Evolutionary conservation across 2,329 filamentous ascomycete genomes (phyloP), one percentile per base, ranked within the genome.

Genomic region (Sordariomycetes sp.): DNA sequence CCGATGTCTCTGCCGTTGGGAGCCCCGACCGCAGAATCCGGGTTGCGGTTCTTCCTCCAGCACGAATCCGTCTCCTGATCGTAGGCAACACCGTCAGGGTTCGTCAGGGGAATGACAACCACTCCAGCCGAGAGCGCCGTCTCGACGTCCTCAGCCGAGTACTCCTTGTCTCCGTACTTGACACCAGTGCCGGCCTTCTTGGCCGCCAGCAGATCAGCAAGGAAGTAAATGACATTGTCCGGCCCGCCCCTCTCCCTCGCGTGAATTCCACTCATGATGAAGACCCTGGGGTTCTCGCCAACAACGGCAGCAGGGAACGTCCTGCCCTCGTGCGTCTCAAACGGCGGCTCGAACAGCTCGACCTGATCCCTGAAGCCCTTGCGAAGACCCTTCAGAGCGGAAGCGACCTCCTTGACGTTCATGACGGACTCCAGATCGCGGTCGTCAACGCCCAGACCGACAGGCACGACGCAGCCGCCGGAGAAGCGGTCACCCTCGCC

Each of bases 1-100:
- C 68, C 69, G 18, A 66, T 32, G 21, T 30, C 24, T 6, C 21
- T 14, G 8, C 27, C 28, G 28, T 35, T 16, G 14, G 18, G 14
- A 8, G 20, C 36, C 8, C 53, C 51, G 18, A 39, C 29, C 1
- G 59, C 54, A 18, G 51, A 58, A 16, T 48, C 49, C 1, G 63
- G 55, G 48, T 70, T 72, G 21, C 70, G 64, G 49, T 74, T 74
- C 57, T 72, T 73, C 42, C 69, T 63, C 70, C 70, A 74, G 55
- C 69, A 71, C 19, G 50, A 51, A 43, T 64, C 57, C 19, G 58
- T 63, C 14, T 54, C 47, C 44, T 74, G 69, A 42, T 74, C 70
- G 42, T 65, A 63, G 18, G 63, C 59, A 7, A 69, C 61, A 24
- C 70, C 70, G 40, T 75, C 70, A 0, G 70, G 67, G 51, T 74